A percentile compares a stretch with the other conserved stretches of the same genome.
Conservation (phyloP, 108 stramenopile species). For the Tribonema minus region DNA sequence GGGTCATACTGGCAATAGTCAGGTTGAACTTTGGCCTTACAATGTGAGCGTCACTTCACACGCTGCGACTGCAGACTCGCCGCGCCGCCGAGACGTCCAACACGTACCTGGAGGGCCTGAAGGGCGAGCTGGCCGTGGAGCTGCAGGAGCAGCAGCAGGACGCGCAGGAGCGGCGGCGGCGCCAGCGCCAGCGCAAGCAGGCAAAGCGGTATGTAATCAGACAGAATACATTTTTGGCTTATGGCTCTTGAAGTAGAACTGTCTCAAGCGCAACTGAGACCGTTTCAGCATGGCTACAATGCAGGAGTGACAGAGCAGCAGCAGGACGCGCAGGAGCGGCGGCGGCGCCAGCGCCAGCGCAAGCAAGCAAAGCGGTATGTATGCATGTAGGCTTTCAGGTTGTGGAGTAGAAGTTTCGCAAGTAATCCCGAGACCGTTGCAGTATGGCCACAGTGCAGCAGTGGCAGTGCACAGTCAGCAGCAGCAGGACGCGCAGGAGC, state of each 20-base stretch:
- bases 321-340: background rate
- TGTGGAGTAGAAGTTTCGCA: too few relatives aligned
- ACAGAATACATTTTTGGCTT: background rate
- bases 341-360: background rate
- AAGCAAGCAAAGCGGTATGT: constrained; percentile 3
- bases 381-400: too few relatives aligned
- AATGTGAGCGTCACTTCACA: too few relatives aligned
- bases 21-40: too few relatives aligned
- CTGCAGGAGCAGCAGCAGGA: constrained; percentile 4
- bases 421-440: too few relatives aligned
- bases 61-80: too few relatives aligned
- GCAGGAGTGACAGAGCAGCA: background rate
- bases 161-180: background rate
- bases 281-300: background rate
- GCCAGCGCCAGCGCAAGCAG: background rate
- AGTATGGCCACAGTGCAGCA: too few relatives aligned
- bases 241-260: background rate
- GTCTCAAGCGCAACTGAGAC: background rate
- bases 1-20: too few relatives aligned
- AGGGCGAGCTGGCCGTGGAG: constrained; percentile 25
- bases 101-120: background rate
- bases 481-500: constrained; percentile 2
- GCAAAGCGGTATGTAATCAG: constrained; percentile 1
- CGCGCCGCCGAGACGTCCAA: too few relatives aligned
- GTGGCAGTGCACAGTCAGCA: too few relatives aligned